Conservation (phyloP, 192 early-diverging fungal species). For the Podila epicladia region DNA sequence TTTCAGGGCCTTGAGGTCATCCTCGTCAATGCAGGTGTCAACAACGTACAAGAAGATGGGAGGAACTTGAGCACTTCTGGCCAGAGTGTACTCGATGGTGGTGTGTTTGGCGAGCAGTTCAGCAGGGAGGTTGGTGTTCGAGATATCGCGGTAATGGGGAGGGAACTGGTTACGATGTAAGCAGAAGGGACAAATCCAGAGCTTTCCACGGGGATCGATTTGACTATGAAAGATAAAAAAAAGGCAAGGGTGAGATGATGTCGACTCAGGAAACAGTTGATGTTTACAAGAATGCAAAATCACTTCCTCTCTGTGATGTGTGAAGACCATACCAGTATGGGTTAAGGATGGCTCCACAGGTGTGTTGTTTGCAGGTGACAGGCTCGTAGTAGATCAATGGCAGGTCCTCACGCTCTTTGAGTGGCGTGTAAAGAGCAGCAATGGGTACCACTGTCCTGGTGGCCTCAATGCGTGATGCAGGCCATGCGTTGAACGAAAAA, state of each 20-base stretch:
- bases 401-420: conserved; percentile 91
- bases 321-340: conserved; percentile 85
- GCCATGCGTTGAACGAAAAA: conserved; percentile 98
- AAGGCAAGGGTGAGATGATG: conserved; percentile 1
- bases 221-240: conserved; percentile 65
- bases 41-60: conserved; percentile 99
- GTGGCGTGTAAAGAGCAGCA: conserved; percentile 90
- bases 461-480: conserved; percentile 91
- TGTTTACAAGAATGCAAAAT: no score
- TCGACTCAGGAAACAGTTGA: neutral
- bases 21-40: conserved; percentile 96
- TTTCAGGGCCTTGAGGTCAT: conserved; percentile 95
- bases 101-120: conserved; percentile 93
- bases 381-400: conserved; percentile 95
- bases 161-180: conserved; percentile 97
- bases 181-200: conserved; percentile 99
- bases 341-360: conserved; percentile 96
- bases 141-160: conserved; percentile 97
- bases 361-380: conserved; percentile 90
- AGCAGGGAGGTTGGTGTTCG: conserved; percentile 89
- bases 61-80: conserved; percentile 86
- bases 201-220: conserved; percentile 93
- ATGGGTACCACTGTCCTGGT: conserved; percentile 96
- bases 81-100: conserved; percentile 97
- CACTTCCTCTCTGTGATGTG: no score